These are phyloP conservation scores for Musa schizocarpa DNA, from an alignment of 176 grass and related monocot species.

Conservation along the genomic window DNA sequence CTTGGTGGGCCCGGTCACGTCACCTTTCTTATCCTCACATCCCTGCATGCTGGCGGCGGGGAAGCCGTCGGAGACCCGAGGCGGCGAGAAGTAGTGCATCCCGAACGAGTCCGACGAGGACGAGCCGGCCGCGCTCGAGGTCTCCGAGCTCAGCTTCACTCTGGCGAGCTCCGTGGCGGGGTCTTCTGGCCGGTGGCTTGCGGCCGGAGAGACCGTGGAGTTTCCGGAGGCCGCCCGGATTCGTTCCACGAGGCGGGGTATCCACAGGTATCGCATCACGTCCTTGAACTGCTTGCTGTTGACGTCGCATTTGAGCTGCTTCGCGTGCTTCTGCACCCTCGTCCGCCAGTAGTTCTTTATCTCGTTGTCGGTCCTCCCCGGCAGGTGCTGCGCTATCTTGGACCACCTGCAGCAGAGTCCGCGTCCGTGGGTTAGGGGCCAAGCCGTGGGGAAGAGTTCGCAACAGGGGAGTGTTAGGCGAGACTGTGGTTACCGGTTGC, in stretches of 20 bases:
- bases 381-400: slow-evolving; percentile 10
- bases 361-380: slow-evolving; percentile 3
- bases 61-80: not conserved
- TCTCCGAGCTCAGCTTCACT: not conserved
- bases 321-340: slow-evolving; percentile 13
- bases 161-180: no score
- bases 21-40: not conserved
- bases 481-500: slow-evolving; percentile 37
- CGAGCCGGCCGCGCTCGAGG: not conserved
- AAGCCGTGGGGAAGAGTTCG: no score
- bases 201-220: not conserved
- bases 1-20: no score
- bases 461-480: not conserved
- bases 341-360: slow-evolving; percentile 20
- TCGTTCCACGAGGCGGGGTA: slow-evolving; percentile 6
- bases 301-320: slow-evolving; percentile 16
- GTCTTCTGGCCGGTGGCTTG: not conserved
- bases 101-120: not conserved
- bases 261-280: slow-evolving; percentile 6
- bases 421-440: no score
- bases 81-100: not conserved
- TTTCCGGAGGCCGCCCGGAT: not conserved
- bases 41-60: not conserved
- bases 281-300: slow-evolving; percentile 16
- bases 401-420: not conserved